These are phyloP conservation scores for Nematocida sp. DNA, from an alignment of 371 early-diverging fungal genomes.

Conservation along the genomic window DNA sequence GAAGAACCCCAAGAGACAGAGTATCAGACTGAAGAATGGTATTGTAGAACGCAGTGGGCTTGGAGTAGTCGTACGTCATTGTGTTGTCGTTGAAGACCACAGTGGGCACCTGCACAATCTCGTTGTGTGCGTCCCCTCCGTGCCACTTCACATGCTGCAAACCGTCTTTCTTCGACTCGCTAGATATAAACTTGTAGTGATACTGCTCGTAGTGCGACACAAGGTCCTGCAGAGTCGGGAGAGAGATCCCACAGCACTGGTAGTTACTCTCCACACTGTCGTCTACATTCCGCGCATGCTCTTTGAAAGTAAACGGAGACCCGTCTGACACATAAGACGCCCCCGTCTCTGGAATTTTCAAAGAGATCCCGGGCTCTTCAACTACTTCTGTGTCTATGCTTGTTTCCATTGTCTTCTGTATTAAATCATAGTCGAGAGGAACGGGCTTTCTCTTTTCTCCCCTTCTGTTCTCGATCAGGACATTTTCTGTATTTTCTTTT, in stretches of 20 bases:
- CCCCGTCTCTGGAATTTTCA: conserved; percentile 34
- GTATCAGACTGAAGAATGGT: conserved; percentile 44
- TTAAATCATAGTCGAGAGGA: conserved; percentile 45
- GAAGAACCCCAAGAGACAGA: conserved; percentile 36
- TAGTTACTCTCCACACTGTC: conserved; percentile 38
- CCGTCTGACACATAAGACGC: not conserved
- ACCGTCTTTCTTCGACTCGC: conserved; percentile 10
- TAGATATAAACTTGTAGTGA: conserved; percentile 49
- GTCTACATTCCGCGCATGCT: not conserved
- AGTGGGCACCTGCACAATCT: conserved; percentile 48
- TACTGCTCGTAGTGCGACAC: conserved; percentile 47
- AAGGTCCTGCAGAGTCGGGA: conserved; percentile 42
- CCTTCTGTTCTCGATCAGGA: not conserved
- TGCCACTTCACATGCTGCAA: conserved; percentile 45
- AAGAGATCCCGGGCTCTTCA: conserved; percentile 31
- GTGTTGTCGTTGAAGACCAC: conserved; percentile 48
- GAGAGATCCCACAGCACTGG: conserved; percentile 48
- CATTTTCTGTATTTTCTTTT: not conserved
- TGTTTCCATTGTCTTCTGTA: conserved; percentile 34
- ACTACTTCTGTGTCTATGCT: conserved; percentile 32
- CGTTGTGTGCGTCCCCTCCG: conserved; percentile 43
- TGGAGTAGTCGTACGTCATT: conserved; percentile 48
- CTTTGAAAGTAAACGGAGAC: conserved; percentile 53
- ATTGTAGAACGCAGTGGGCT: conserved; percentile 50
- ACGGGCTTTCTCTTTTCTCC: conserved; percentile 38